Percentiles rank a stretch among this genome's conserved stretches.
Evolutionary conservation across 176 grass and related monocot genomes (phyloP).

Genomic region (Cenchrus fungigraminus): DNA sequence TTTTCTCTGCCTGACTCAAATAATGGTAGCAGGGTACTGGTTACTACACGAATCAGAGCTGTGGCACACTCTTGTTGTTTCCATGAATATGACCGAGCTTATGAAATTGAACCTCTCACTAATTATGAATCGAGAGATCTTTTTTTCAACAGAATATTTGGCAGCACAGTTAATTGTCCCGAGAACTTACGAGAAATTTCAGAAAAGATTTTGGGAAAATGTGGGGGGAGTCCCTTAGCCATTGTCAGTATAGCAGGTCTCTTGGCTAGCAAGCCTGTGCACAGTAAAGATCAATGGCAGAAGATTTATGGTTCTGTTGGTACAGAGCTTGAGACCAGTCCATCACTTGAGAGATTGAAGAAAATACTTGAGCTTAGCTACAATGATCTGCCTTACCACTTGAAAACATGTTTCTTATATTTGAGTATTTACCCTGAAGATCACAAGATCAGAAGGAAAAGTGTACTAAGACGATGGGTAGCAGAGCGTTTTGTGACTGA

Average conservation of each 20-base stretch:
- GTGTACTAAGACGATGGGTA: conserved; percentile 43
- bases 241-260: conserved; percentile 52
- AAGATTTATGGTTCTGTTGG: conserved; percentile 42
- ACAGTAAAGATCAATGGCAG: conserved; percentile 35
- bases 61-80: conserved; percentile 39
- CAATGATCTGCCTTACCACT: conserved; percentile 47
- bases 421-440: conserved; percentile 49
- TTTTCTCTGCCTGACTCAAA: conserved; percentile 47
- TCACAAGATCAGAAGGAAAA: conserved; percentile 40
- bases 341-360: conserved; percentile 48
- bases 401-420: conserved; percentile 54
- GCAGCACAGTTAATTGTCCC: conserved; percentile 22
- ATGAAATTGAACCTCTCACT: conserved; percentile 46
- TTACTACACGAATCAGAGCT: conserved; percentile 51
- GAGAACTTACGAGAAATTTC: conserved; percentile 10
- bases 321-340: conserved; percentile 39
- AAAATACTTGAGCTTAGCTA: conserved; percentile 58
- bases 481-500: conserved; percentile 45
- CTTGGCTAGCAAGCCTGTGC: conserved; percentile 17
- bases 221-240: conserved; percentile 36
- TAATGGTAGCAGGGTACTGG: conserved; percentile 42
- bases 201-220: conserved; percentile 40
- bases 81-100: conserved; percentile 44
- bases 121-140: conserved; percentile 26
- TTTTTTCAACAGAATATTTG: conserved; percentile 45